Evolutionary conservation across 768 basidiomycete genomes (phyloP).

Genomic region (Suillus paluster): DNA sequence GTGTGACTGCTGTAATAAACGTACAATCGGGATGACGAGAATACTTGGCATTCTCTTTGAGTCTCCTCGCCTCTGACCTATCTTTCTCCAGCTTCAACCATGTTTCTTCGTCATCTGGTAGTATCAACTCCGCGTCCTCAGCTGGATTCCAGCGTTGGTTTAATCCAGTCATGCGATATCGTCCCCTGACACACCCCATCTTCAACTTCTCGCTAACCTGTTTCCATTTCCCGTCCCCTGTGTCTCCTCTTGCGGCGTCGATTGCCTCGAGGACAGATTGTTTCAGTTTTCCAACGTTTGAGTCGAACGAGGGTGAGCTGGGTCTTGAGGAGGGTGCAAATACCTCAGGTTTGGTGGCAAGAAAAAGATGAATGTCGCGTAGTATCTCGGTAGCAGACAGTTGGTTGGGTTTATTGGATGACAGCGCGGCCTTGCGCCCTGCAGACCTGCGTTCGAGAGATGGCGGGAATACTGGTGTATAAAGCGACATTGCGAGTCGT

Average conservation of each 20-base stretch:
- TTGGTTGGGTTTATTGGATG: slow-evolving; percentile 1
- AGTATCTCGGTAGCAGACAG: slow-evolving; percentile 27
- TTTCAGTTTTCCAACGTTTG: slow-evolving; percentile 36
- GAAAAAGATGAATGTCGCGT: slow-evolving; percentile 37
- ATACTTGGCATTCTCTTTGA: slow-evolving; percentile 20
- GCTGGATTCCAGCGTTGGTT: slow-evolving; percentile 25
- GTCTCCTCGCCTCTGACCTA: slow-evolving; percentile 23
- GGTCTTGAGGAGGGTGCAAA: slow-evolving; percentile 42
- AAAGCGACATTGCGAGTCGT: slow-evolving; percentile 33
- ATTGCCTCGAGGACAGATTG: slow-evolving; percentile 41
- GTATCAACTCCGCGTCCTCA: slow-evolving; percentile 34
- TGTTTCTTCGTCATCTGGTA: slow-evolving; percentile 53
- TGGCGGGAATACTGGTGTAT: slow-evolving; percentile 39
- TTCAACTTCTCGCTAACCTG: slow-evolving; percentile 44
- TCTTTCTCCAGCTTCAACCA: slow-evolving; percentile 52
- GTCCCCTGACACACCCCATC: slow-evolving; percentile 45
- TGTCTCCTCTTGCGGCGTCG: slow-evolving; percentile 39
- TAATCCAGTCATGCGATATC: slow-evolving; percentile 28
- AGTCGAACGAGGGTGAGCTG: slow-evolving; percentile 33
- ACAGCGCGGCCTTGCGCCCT: slow-evolving; percentile 14
- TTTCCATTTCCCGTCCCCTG: slow-evolving; percentile 53
- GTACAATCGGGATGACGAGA: slow-evolving; percentile 13
- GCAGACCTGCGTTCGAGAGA: slow-evolving; percentile 11
- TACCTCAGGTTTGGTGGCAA: slow-evolving; percentile 35
- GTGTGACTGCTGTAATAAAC: not conserved